Evolutionary conservation across 495 filamentous ascomycete genomes (phyloP).

Genomic region (Daldinia childiae): DNA sequence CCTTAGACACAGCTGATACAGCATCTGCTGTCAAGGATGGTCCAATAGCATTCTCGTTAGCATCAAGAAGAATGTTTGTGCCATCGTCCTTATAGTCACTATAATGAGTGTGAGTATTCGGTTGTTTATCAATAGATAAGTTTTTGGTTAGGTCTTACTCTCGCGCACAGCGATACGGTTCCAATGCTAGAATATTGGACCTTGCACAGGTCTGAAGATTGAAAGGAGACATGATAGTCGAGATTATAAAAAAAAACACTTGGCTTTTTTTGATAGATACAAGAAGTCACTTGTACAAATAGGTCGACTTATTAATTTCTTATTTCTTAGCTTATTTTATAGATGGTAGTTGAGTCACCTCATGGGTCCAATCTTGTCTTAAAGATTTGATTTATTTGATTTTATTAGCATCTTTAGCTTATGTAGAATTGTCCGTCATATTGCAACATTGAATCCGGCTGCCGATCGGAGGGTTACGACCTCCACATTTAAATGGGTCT

Average conservation of each 20-base stretch:
- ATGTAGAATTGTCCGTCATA: conserved; percentile 18
- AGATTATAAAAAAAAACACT: conserved; percentile 6
- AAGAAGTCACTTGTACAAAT: background rate
- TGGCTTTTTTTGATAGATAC: background rate
- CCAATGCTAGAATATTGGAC: conserved; percentile 80
- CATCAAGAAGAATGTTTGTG: conserved; percentile 94
- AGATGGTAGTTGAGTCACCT: conserved; percentile 7
- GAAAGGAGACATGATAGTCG: conserved; percentile 63
- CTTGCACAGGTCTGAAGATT: conserved; percentile 82
- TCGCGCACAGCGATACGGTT: conserved; percentile 86
- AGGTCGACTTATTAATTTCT: background rate
- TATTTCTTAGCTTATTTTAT: background rate
- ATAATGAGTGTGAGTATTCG: conserved; percentile 41
- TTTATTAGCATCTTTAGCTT: conserved; percentile 7
- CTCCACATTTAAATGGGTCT: background rate
- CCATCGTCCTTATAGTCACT: conserved; percentile 99
- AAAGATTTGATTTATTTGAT: background rate
- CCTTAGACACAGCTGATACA: conserved; percentile 37
- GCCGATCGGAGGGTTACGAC: conserved; percentile 44
- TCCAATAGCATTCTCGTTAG: conserved; percentile 97
- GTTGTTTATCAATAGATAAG: background rate
- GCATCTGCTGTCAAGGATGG: conserved; percentile 62
- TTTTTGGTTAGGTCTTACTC: conserved; percentile 65
- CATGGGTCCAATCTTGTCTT: background rate
- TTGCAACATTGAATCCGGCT: conserved; percentile 7